Evolutionary conservation across 331 rosid species (phyloP), one percentile per base, ranked within the genome.

Genomic region (Prunus yedoensis): DNA sequence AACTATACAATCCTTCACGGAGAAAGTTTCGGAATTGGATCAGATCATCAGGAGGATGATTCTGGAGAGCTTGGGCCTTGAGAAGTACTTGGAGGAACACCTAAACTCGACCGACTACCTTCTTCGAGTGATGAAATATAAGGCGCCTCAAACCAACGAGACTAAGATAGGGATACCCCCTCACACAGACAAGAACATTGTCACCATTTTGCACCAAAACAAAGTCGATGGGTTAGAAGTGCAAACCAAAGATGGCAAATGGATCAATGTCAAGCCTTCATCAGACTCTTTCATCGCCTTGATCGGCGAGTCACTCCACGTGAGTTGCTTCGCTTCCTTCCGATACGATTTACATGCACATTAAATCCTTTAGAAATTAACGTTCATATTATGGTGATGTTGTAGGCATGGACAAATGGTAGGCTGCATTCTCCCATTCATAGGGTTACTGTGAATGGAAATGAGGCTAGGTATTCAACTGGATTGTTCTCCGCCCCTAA

Each of bases 371-470:
- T 4, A 32, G 38, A 32, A 4, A 4, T n/a, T 20, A 21, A 53
- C 5, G 15, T 17, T 21, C 43, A 4, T 10, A 41, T 56, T 27
- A 21, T 28, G 12, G 17, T 71, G 41, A 62, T 43, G 45, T 53
- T 79, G 75, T 53, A 93, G 98, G 97, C 98, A 20, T 93, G 97
- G 97, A 30, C 91, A 74, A 93, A 93, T 9, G 98, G 98, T 1
- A 74, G 92, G 73, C 27, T 91, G 21, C 83, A 89, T 74, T 81
- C 97, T 1, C 38, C 79, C 97, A 0, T 69, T 70, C 98, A 91
- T 49, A 54, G 93, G 14, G 98, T 93, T 75, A 86, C 90, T 89
- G 85, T 90, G 91, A 85, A 23, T 1, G 93, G 97, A 70, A 78
- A 81, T 27, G 85, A 85, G 47, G 84, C 88, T 11, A 83, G 97